Conservation (phyloP, 345 rosid species). For the Ricinus communis region DNA sequence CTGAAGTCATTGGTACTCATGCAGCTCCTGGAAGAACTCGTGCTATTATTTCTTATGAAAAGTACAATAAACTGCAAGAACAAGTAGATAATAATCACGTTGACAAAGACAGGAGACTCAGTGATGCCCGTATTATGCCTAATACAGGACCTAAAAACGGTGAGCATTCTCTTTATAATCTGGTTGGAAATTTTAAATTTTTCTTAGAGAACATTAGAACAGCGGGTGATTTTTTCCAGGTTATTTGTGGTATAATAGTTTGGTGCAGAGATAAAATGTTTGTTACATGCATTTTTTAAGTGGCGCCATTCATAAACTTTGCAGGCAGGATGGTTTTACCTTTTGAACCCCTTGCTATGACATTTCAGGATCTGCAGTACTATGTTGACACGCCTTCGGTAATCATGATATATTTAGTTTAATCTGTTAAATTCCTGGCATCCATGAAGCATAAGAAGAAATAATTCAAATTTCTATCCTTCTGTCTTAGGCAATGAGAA, state of each 20-base stretch:
- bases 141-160: slow-evolving; percentile 24
- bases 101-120: not conserved
- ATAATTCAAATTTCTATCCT: not conserved
- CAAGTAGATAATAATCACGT: slow-evolving; percentile 26
- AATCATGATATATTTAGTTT: slow-evolving; percentile 9
- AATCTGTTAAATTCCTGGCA: not conserved
- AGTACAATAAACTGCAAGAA: slow-evolving; percentile 46
- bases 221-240: not conserved
- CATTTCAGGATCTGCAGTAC: slow-evolving; percentile 64
- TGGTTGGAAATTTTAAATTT: not conserved
- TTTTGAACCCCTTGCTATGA: slow-evolving; percentile 51
- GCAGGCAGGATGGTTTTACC: slow-evolving; percentile 69
- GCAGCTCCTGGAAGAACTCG: slow-evolving; percentile 73
- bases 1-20: slow-evolving; percentile 1
- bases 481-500: slow-evolving; percentile 52
- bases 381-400: slow-evolving; percentile 63
- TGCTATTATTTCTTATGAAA: slow-evolving; percentile 65
- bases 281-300: not conserved
- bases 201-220: not conserved
- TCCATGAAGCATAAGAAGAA: not conserved
- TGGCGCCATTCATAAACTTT: not conserved
- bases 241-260: not conserved
- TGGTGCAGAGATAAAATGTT: too few species aligned
- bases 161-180: slow-evolving; percentile 7
- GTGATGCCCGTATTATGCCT: not conserved